Evolutionary conservation across 495 filamentous ascomycete species (phyloP), one percentile per base, ranked within the genome.

Genomic region (Letharia columbiana): DNA sequence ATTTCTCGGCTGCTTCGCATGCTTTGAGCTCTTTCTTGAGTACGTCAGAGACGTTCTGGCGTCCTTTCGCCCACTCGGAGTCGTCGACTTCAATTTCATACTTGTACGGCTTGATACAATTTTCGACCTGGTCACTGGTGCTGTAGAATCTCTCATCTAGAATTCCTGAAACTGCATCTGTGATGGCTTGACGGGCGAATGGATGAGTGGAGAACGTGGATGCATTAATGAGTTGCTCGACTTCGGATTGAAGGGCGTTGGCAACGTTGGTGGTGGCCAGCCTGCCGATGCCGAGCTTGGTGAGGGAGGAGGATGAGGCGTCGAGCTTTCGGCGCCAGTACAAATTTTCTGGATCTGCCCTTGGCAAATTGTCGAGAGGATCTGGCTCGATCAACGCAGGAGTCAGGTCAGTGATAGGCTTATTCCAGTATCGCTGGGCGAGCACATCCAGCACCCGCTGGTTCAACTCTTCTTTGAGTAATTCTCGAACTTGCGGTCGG

Each of bases 71-170:
- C 94, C 94, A 99, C 74, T 98, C 95, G 9, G 84, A 79, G 31
- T 91, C 89, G 68, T 96, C 89, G 58, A 98, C 86, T 72, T 99
- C 94, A 60, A 98, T 94, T 66, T 97, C 91, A 69, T 88, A 98
- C 73, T 98, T 99, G 80, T 92, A 99, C 3, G 94, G 94, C 74
- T 99, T 99, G 79, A 99, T 93, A 73, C 94, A 98, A 72, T 97
- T 97, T 75, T 99, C 94, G n/a, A 99, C 91, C 74, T 97, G 93
- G 73, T 99, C 94, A 69, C 89, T 91, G 4, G 95, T 98, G 73
- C 91, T 91, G 77, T 96, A 97, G 70, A 95, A 96, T 3, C 92
- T 86, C 66, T 99, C 94, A 67, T 92, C 94, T 20, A 99, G 77
- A 57, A 98, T 97, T 45, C 85, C 86, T 2, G 88, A 87, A 28